Evolutionary conservation across 1,139 yeast species (phyloP).

Genomic region (Suhomyces bribrorum): DNA sequence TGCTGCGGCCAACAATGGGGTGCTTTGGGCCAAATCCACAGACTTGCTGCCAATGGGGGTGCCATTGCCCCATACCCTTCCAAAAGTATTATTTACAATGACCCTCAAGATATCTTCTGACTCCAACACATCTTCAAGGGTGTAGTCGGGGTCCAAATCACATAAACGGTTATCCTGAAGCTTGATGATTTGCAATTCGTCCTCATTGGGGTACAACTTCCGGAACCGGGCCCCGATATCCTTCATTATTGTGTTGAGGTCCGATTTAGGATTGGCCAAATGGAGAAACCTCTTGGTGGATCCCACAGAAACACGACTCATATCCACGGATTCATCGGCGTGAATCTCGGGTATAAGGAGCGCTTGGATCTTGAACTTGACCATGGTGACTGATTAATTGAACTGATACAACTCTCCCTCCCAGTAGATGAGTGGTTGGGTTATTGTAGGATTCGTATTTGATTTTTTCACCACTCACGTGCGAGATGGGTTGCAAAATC

Average conservation of each 20-base stretch:
- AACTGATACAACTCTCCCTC: background rate
- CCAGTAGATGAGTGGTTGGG: background rate
- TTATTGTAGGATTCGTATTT: background rate
- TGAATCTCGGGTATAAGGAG: constrained; percentile 35
- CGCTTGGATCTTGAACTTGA: constrained; percentile 40
- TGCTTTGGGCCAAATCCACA: constrained; percentile 14
- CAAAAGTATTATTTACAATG: constrained; percentile 37
- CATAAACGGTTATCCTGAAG: constrained; percentile 67
- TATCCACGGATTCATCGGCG: constrained; percentile 18
- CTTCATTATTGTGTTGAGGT: constrained; percentile 47
- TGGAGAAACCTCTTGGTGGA: constrained; percentile 50
- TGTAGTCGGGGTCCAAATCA: constrained; percentile 76
- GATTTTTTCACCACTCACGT: constrained; percentile 3
- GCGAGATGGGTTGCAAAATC: background rate
- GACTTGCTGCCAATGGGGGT: constrained; percentile 9
- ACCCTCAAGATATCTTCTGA: constrained; percentile 58
- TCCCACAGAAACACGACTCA: constrained; percentile 12
- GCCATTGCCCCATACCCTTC: constrained; percentile 1
- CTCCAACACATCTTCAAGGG: constrained; percentile 61
- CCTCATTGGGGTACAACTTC: constrained; percentile 64
- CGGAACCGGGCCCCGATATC: constrained; percentile 54
- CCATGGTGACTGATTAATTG: constrained; percentile 16
- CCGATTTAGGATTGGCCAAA: constrained; percentile 49
- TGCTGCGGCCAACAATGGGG: constrained; percentile 15
- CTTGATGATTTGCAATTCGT: constrained; percentile 50